A percentile compares a stretch with the other conserved stretches of the same genome.
Evolutionary conservation across 768 basidiomycete genomes (phyloP).

Genomic region (Suillus luteus): DNA sequence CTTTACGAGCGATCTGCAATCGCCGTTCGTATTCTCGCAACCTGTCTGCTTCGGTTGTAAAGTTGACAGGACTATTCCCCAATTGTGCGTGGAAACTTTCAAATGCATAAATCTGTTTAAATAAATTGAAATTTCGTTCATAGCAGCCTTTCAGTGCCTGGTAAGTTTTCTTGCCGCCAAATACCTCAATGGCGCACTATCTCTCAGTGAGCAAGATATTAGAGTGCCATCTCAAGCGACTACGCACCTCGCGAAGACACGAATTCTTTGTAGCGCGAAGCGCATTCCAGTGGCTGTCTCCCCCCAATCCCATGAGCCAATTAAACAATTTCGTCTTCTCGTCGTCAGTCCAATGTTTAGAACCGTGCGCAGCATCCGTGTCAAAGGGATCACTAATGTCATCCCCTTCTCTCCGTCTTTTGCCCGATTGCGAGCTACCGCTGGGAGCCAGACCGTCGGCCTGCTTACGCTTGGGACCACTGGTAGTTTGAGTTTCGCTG

Average conservation of each 20-base stretch:
- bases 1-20: slow-evolving; percentile 63
- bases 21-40: slow-evolving; percentile 74
- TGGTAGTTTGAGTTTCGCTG: slow-evolving; percentile 26
- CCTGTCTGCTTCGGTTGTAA: slow-evolving; percentile 61
- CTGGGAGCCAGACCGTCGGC: slow-evolving; percentile 33
- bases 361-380: slow-evolving; percentile 51
- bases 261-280: slow-evolving; percentile 82
- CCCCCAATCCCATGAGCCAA: slow-evolving; percentile 72
- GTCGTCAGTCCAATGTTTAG: slow-evolving; percentile 85
- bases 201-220: slow-evolving; percentile 10
- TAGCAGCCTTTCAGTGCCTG: slow-evolving; percentile 85
- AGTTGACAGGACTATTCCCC: slow-evolving; percentile 41
- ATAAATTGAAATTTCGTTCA: slow-evolving; percentile 82
- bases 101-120: slow-evolving; percentile 80
- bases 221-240: neutral
- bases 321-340: slow-evolving; percentile 77
- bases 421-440: slow-evolving; percentile 28
- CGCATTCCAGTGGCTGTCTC: slow-evolving; percentile 78
- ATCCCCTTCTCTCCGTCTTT: slow-evolving; percentile 34
- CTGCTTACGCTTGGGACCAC: slow-evolving; percentile 47
- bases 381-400: slow-evolving; percentile 32
- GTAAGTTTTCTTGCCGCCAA: slow-evolving; percentile 76
- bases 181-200: slow-evolving; percentile 72
- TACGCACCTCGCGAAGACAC: slow-evolving; percentile 70
- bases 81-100: slow-evolving; percentile 47